phyloP scores from a whole-genome alignment of 805 yeast species.

The Yarrowia phangngaensis region DNA sequence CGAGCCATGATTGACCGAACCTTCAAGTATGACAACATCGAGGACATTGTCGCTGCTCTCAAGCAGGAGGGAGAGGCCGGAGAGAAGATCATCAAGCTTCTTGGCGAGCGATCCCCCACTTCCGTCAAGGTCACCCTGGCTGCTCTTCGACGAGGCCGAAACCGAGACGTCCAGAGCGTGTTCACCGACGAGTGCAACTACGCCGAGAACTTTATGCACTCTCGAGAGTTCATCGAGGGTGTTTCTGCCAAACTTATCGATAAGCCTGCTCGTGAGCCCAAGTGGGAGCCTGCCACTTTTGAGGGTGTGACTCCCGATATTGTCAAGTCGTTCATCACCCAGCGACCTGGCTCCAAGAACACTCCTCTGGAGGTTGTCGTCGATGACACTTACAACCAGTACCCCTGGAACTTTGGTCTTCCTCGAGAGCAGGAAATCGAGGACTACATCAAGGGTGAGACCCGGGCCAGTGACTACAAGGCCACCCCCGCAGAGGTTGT shows the following conservation, averaged over 20 bases:
- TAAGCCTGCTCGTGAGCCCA: slow-evolving; percentile 54
- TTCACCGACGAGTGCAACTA: slow-evolving; percentile 68
- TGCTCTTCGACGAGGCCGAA: slow-evolving; percentile 58
- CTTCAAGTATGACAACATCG: slow-evolving; percentile 52
- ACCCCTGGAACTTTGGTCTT: slow-evolving; percentile 71
- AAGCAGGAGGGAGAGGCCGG: slow-evolving; percentile 59
- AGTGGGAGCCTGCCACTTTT: slow-evolving; percentile 47
- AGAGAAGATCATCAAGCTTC: slow-evolving; percentile 48
- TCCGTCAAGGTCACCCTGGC: slow-evolving; percentile 70
- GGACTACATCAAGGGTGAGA: slow-evolving; percentile 64
- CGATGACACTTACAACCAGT: slow-evolving; percentile 45
- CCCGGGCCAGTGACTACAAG: slow-evolving; percentile 59
- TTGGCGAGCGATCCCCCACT: slow-evolving; percentile 68
- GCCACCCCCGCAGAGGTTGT: slow-evolving; percentile 66
- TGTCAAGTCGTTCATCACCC: slow-evolving; percentile 35
- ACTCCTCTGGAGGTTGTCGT: slow-evolving; percentile 36
- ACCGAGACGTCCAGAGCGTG: slow-evolving; percentile 58
- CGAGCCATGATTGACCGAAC: slow-evolving; percentile 63
- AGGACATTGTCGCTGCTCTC: slow-evolving; percentile 54
- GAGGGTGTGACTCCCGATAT: slow-evolving; percentile 39
- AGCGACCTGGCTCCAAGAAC: slow-evolving; percentile 37
- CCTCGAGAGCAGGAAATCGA: slow-evolving; percentile 68
- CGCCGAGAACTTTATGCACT: slow-evolving; percentile 71
- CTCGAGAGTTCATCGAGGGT: slow-evolving; percentile 52
- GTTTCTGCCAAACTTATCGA: slow-evolving; percentile 46